Conservation (phyloP, 108 stramenopile species). For the Epipyxis sp. region DNA sequence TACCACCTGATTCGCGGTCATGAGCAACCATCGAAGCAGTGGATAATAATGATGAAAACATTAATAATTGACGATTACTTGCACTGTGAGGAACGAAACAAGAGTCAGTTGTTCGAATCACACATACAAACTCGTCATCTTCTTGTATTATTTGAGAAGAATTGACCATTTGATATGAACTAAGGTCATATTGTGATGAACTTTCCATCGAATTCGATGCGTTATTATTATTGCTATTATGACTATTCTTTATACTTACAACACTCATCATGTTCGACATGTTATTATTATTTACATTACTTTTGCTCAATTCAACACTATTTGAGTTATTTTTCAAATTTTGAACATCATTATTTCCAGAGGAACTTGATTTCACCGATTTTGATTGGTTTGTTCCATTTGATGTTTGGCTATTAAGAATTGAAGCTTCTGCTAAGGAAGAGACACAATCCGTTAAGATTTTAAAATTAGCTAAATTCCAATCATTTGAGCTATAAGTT, state of each 20-base stretch:
- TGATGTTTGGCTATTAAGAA: background rate
- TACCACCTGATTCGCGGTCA: background rate
- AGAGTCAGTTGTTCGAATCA: background rate
- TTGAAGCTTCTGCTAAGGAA: background rate
- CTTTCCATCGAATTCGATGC: background rate
- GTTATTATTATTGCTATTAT: background rate
- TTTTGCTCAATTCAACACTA: background rate
- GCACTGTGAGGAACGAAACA: background rate
- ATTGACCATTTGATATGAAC: background rate
- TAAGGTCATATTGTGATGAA: no score
- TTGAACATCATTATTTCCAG: background rate
- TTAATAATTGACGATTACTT: background rate
- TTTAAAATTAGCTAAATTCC: constrained; percentile 16
- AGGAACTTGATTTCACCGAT: background rate
- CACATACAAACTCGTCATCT: constrained; percentile 22
- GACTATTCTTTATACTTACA: background rate
- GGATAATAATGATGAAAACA: background rate
- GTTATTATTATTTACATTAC: background rate
- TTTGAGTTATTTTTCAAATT: background rate
- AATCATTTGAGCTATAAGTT: background rate
- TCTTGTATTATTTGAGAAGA: background rate
- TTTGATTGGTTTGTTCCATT: background rate
- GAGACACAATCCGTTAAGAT: constrained; percentile 9
- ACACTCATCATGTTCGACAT: background rate
- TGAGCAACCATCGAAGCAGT: background rate